phyloP scores from a whole-genome alignment of 371 early-diverging fungal genomes.

The Blakeslea trispora region DNA sequence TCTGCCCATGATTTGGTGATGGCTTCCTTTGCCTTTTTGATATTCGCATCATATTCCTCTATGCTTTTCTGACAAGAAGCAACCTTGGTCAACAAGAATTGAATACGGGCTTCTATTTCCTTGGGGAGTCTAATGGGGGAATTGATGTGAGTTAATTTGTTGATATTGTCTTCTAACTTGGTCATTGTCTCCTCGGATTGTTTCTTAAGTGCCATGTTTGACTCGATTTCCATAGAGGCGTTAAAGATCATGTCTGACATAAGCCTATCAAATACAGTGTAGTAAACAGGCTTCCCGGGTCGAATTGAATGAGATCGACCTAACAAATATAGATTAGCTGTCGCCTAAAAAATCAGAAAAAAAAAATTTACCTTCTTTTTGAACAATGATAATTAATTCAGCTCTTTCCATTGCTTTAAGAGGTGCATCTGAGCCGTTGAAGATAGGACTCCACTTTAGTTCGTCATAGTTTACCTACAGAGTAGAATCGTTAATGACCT shows the following conservation, averaged over 20 bases:
- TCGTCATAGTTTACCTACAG: slow-evolving; percentile 73
- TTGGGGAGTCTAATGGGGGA: slow-evolving; percentile 50
- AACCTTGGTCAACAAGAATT: slow-evolving; percentile 58
- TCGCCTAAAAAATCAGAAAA: not conserved
- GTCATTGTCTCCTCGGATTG: slow-evolving; percentile 69
- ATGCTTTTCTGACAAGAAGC: slow-evolving; percentile 53
- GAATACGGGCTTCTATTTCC: slow-evolving; percentile 58
- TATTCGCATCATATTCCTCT: slow-evolving; percentile 54
- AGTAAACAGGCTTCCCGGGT: slow-evolving; percentile 83
- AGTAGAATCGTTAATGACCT: no score
- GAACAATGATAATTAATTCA: slow-evolving; percentile 75
- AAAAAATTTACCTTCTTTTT: slow-evolving; percentile 77
- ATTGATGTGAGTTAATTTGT: slow-evolving; percentile 45
- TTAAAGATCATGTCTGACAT: slow-evolving; percentile 68
- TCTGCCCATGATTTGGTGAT: slow-evolving; percentile 37
- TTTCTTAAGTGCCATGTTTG: slow-evolving; percentile 66
- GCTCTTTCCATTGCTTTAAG: slow-evolving; percentile 85
- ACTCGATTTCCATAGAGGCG: slow-evolving; percentile 79
- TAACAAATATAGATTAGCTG: slow-evolving; percentile 11
- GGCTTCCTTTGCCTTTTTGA: slow-evolving; percentile 47
- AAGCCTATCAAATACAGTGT: slow-evolving; percentile 76
- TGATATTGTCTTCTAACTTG: slow-evolving; percentile 75
- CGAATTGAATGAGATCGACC: slow-evolving; percentile 78
- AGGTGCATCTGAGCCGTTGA: slow-evolving; percentile 77
- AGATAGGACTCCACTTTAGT: slow-evolving; percentile 73